Base-by-base conservation (phyloP, 169 alveolate genomes). In the Plasmodium gallinaceum region DNA sequence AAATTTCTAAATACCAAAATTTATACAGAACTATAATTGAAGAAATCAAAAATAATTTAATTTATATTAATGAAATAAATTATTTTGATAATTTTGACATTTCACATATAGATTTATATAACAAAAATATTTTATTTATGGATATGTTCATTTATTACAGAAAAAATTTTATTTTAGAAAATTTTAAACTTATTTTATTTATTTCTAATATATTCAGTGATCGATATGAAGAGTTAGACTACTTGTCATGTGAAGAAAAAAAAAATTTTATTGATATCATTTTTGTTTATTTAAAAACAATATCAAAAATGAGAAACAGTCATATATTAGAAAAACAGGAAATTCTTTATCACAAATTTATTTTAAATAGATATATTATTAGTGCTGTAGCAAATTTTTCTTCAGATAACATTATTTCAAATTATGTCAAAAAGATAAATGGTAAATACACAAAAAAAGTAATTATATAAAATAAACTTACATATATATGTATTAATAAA, bases 171-270 rank as follows among this genome's bases (percentile, higher is more conserved):
- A 51, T 52, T 52, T 68, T 83, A 54, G 91, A 83, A 83, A 83
- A 24, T 42, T 83, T 83, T 62, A 83, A 83, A 62, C 85, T 83
- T 45, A 42, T 83, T 83, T 83, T 66, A 83, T 83, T 83, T 61
- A 66, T 83, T 20, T 83, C 91, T n/a, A 66, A 83, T 74, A 66
- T 83, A 54, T 83, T 83, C 54, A 66, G 72, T 83, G 91, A 83
- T 48, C 62, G 46, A 64, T 83, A 68, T 83, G 85, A 83, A 68
- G 68, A 83, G 61, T 71, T 83, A 51, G 91, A 83, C 45, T 18
- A 83, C 46, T 52, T 66, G 39, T 39, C 80, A 24, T 69, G 70
- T 69, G 9, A 64, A 68, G 91, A 83, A 68, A 83, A 83, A 83
- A 83, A 68, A 68, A 24, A 16, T n/a, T 83, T 68, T 42, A 48